These are phyloP conservation scores for Backusella liffmaniae DNA, from an alignment of 192 early-diverging fungal species.

Conservation along the genomic window DNA sequence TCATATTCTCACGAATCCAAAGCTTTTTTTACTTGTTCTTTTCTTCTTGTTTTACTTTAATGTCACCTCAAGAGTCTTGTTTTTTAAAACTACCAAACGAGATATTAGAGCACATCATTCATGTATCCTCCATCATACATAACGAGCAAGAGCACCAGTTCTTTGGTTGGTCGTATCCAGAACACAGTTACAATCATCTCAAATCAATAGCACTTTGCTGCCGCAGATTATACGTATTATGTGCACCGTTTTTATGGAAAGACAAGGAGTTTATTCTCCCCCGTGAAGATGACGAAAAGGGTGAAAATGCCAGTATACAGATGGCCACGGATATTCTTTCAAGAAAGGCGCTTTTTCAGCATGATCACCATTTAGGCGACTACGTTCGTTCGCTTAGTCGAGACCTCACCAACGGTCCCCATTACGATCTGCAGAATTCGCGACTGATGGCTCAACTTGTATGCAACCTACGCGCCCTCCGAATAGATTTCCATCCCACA, in stretches of 20 bases:
- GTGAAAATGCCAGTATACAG: neutral
- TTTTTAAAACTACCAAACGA: constrained; percentile 26
- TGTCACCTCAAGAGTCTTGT: neutral
- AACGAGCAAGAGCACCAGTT: constrained; percentile 17
- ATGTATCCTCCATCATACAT: neutral
- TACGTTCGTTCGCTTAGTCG: constrained; percentile 33
- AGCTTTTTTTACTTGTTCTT: neutral
- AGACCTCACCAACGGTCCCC: constrained; percentile 23
- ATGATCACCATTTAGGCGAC: constrained; percentile 15
- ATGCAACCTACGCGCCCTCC: constrained; percentile 25
- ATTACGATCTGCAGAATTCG: constrained; percentile 34
- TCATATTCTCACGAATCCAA: constrained; percentile 7
- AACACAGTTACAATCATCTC: constrained; percentile 24
- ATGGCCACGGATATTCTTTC: constrained; percentile 33
- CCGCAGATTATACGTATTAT: constrained; percentile 22
- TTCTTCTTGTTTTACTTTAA: neutral
- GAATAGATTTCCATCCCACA: constrained; percentile 33
- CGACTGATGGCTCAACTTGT: constrained; percentile 31
- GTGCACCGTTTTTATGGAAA: constrained; percentile 33
- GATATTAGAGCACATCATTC: constrained; percentile 27
- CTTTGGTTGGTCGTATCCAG: constrained; percentile 37
- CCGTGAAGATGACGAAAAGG: constrained; percentile 20
- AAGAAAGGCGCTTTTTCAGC: constrained; percentile 17
- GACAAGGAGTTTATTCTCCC: constrained; percentile 41
- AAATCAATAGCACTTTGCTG: constrained; percentile 29